Evolutionary conservation across 108 stramenopile genomes (phyloP).

Genomic region (Hondaea fermentalgiana): DNA sequence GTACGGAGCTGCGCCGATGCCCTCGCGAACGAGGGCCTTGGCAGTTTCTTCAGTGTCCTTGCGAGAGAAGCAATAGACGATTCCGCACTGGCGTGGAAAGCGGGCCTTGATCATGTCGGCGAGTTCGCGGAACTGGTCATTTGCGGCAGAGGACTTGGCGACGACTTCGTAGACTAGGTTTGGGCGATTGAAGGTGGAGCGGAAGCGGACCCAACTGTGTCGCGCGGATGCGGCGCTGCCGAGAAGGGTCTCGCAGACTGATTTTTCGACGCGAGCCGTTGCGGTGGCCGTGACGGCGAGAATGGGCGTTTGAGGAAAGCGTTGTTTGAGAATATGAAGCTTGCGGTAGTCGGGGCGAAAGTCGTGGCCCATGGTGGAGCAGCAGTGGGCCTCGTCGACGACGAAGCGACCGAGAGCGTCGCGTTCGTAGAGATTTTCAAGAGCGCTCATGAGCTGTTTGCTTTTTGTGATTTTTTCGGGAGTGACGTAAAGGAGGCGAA

Average conservation of each 20-base stretch:
- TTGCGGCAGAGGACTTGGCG: constrained; percentile 58
- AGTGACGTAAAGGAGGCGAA: constrained; percentile 95
- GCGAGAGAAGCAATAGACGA: constrained; percentile 88
- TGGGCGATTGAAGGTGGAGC: constrained; percentile 79
- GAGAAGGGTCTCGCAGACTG: constrained; percentile 72
- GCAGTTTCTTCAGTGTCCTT: constrained; percentile 80
- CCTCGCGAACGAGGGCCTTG: constrained; percentile 56
- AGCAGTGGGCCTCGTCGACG: constrained; percentile 95
- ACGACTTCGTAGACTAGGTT: constrained; percentile 87
- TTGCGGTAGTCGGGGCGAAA: constrained; percentile 82
- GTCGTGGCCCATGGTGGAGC: constrained; percentile 87
- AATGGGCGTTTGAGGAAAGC: constrained; percentile 84
- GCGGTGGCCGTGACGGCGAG: constrained; percentile 97
- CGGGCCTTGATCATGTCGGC: constrained; percentile 64
- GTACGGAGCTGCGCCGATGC: constrained; percentile 72
- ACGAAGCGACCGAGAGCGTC: constrained; percentile 83
- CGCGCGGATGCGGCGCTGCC: constrained; percentile 45
- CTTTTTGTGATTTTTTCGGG: constrained; percentile 84
- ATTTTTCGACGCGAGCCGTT: constrained; percentile 75
- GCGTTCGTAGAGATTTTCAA: constrained; percentile 52
- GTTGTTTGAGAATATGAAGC: constrained; percentile 61
- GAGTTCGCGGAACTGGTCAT: constrained; percentile 61
- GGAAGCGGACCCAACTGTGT: constrained; percentile 49
- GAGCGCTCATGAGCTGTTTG: constrained; percentile 57
- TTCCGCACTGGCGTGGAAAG: constrained; percentile 68